Conservation (phyloP, 2,329 filamentous ascomycete species). For the Fusarium keratoplasticum region DNA sequence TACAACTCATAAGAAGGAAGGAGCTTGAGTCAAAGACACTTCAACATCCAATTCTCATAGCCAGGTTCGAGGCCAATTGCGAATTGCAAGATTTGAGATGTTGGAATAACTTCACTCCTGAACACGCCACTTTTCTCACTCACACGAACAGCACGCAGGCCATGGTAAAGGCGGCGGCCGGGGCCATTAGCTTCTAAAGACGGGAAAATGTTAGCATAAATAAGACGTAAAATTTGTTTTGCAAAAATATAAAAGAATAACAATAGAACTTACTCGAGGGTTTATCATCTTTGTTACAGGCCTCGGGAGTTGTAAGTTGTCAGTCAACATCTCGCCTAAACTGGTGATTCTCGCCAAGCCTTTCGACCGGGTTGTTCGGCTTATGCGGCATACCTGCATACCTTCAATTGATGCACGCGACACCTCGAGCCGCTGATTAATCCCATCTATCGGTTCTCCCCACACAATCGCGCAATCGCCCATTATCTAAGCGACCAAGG, state of each 20-base stretch:
- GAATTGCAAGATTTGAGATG: neutral
- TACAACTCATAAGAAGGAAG: no score
- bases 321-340: conserved; percentile 3
- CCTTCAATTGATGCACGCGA: conserved; percentile 45
- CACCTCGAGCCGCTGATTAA: neutral
- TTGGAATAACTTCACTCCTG: neutral
- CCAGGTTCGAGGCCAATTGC: neutral
- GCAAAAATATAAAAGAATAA: neutral
- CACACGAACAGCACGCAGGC: conserved; percentile 62
- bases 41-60: neutral
- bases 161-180: conserved; percentile 66
- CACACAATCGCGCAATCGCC: conserved; percentile 21
- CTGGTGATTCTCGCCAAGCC: conserved; percentile 5
- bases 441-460: conserved; percentile 1
- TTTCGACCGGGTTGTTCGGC: neutral
- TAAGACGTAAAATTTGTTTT: neutral
- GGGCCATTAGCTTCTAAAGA: conserved; percentile 59
- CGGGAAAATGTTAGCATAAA: conserved; percentile 7
- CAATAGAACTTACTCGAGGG: conserved; percentile 40
- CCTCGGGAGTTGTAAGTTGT: neutral
- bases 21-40: neutral
- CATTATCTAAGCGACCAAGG: conserved; percentile 26
- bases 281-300: conserved; percentile 37
- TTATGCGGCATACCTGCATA: conserved; percentile 33
- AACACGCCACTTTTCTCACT: conserved; percentile 40